Base-by-base conservation (phyloP, 2,329 filamentous ascomycete genomes). In the Mariannaea elegans region DNA sequence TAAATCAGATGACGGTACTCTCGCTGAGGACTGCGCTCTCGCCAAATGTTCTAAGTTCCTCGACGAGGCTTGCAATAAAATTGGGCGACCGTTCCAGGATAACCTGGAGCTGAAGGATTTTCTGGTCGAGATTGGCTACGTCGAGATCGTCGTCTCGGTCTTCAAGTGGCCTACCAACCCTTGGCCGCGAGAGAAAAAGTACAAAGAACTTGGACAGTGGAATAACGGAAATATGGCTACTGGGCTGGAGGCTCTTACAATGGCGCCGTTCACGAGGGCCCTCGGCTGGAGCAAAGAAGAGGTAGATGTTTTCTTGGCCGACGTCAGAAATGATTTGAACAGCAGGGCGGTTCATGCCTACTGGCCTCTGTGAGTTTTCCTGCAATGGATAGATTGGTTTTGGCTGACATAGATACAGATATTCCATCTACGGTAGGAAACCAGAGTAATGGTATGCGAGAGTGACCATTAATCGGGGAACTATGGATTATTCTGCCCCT, bases 91-190 rank as follows among this genome's bases (percentile, higher is more conserved):
- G 0, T 65, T 74, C 9, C 57, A 63, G 4, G 66, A 63, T 4
- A 72, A 36, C 61, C 8, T 55, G 64, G 5, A 51, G 67, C 9
- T 70, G 68, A 39, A 5, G 9, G 34, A 65, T 9, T 72, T 77
- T 29, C 71, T 87, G 49, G 67, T 71, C 9, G 78, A 81, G 12
- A 80, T 79, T 0, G 85, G 85, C 0, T 87, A 87, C 58, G 72
- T 75, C 34, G 76, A 85, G 60, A 76, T 87, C 0, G 68, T 72
- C 24, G 24, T 84, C 64, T 73, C 76, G 2, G 69, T 79, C 7
- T 81, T 76, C 66, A 81, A 80, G 67, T 79, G 82, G 71, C 82
- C 83, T 0, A 75, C 77, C 44, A 82, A 81, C 61, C 71, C 76
- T 6, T 86, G 83, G 83, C 79, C 82, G 0, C 81, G 77, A 50